phyloP scores from a whole-genome alignment of 2,329 filamentous ascomycete species.

The Fusarium tanahbumbuense region DNA sequence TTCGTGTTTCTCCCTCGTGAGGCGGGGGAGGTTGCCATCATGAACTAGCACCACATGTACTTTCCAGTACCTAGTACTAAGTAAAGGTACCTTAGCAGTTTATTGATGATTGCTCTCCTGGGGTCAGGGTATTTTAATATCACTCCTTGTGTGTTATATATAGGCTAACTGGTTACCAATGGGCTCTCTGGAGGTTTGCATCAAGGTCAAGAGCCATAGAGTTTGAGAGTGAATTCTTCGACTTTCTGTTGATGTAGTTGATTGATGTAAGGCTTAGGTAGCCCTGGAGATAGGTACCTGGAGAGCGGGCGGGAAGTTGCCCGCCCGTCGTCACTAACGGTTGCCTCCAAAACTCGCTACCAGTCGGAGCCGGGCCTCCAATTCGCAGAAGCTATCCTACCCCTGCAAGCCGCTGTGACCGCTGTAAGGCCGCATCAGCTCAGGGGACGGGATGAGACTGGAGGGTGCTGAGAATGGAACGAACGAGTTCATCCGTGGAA shows the following conservation, averaged over 20 bases:
- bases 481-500: background rate
- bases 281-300: background rate
- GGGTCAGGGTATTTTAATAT: background rate
- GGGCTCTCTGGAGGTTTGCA: background rate
- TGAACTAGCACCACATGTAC: background rate
- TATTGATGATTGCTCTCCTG: background rate
- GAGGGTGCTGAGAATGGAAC: background rate
- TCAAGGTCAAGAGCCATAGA: background rate
- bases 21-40: slow-evolving; percentile 1
- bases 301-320: slow-evolving; percentile 5
- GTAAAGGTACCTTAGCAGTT: background rate
- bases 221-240: background rate
- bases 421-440: slow-evolving; percentile 26
- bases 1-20: background rate
- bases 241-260: background rate
- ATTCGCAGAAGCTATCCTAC: slow-evolving; percentile 12
- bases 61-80: background rate
- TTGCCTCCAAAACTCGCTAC: slow-evolving; percentile 16
- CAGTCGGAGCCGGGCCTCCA: background rate
- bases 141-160: background rate
- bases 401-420: slow-evolving; percentile 26
- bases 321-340: slow-evolving; percentile 12
- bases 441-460: slow-evolving; percentile 15
- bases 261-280: background rate
- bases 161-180: background rate